phyloP scores from a whole-genome alignment of 345 rosid species.

The Populus ilicifolia region DNA sequence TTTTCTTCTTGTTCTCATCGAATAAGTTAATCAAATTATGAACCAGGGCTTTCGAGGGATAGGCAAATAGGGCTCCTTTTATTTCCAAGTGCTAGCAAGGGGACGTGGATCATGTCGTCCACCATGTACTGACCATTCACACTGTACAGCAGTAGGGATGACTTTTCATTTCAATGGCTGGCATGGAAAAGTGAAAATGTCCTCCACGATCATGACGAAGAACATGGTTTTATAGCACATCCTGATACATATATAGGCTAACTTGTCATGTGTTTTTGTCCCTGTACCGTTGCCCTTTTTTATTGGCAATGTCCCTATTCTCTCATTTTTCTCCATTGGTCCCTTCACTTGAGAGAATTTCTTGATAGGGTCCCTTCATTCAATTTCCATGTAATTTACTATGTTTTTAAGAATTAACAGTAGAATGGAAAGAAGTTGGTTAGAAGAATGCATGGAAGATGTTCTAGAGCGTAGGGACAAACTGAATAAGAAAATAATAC shows the following conservation, averaged over 20 bases:
- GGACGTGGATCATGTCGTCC: conserved; percentile 7
- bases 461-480: too few species aligned
- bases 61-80: background rate
- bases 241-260: background rate
- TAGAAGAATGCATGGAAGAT: too few species aligned
- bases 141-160: background rate
- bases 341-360: too few species aligned
- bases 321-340: too few species aligned
- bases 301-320: too few species aligned
- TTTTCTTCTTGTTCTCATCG: background rate
- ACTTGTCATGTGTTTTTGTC: background rate
- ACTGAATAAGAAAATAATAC: too few species aligned
- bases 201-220: background rate
- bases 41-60: background rate
- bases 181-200: conserved; percentile 17
- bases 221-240: background rate
- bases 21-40: background rate
- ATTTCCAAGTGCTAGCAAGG: background rate
- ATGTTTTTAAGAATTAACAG: too few species aligned
- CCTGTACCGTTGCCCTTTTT: background rate
- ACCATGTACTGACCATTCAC: conserved; percentile 1
- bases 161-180: conserved; percentile 24
- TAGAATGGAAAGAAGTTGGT: too few species aligned
- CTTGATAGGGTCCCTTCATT: too few species aligned
- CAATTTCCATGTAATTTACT: too few species aligned